Conservation (phyloP, 768 basidiomycete species). For the Suillus weaverae region DNA sequence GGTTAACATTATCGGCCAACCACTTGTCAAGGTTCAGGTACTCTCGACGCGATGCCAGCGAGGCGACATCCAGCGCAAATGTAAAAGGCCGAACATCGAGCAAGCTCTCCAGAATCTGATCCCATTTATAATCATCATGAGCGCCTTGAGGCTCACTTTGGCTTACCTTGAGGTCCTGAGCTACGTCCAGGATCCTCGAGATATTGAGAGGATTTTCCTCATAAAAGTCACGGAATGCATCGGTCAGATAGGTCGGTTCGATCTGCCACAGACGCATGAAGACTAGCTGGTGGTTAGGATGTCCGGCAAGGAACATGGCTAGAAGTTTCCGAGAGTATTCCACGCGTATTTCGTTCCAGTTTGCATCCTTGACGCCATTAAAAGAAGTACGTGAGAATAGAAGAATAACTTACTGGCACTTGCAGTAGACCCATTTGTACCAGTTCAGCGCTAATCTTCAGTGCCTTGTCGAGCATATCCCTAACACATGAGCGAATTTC, state of each 20-base stretch:
- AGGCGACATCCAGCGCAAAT: conserved; percentile 92
- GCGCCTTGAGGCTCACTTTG: not conserved
- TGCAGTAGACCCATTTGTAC: conserved; percentile 92
- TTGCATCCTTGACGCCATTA: conserved; percentile 52
- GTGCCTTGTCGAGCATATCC: conserved; percentile 92
- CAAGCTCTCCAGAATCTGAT: conserved; percentile 86
- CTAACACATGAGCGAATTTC: conserved; percentile 78
- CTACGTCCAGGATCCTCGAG: conserved; percentile 91
- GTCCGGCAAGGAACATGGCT: conserved; percentile 86
- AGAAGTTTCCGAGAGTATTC: conserved; percentile 86
- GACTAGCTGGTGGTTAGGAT: conserved; percentile 94
- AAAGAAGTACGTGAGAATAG: conserved; percentile 6
- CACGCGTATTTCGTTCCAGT: conserved; percentile 86
- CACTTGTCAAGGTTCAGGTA: conserved; percentile 96
- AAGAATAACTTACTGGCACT: conserved; percentile 66
- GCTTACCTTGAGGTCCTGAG: conserved; percentile 88
- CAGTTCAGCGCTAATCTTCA: conserved; percentile 91
- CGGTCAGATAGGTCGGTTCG: conserved; percentile 80
- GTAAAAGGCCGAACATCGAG: conserved; percentile 86
- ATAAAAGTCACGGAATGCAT: conserved; percentile 90
- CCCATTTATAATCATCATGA: conserved; percentile 9
- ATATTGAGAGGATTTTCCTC: conserved; percentile 91
- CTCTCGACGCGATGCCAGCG: conserved; percentile 88
- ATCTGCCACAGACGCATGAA: conserved; percentile 97
- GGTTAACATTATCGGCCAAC: conserved; percentile 83